Base-by-base conservation (phyloP, 495 filamentous ascomycete genomes). In the Margaritispora aquatica region DNA sequence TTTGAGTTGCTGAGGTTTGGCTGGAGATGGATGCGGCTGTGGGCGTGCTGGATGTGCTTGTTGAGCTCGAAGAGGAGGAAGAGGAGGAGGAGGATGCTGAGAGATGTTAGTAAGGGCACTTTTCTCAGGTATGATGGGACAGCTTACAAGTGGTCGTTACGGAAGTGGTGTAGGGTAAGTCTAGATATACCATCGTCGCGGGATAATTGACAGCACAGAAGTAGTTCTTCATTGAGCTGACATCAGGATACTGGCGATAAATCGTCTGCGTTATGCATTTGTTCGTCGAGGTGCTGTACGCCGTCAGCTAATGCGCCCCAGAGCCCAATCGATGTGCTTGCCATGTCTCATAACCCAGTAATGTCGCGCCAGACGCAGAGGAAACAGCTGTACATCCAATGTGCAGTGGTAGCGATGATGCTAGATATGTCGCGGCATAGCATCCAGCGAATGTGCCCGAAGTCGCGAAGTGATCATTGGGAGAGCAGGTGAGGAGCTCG, bases 71-170 rank as follows among this genome's bases (percentile, higher is more conserved):
- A n/a, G n/a, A n/a, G n/a, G n/a, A n/a, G n/a, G n/a, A n/a, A n/a
- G n/a, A n/a, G n/a, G n/a, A n/a, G n/a, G n/a, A n/a, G n/a, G n/a
- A n/a, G n/a, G n/a, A n/a, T n/a, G n/a, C n/a, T n/a, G n/a, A n/a
- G n/a, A n/a, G n/a, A n/a, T n/a, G n/a, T n/a, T n/a, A n/a, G n/a
- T n/a, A n/a, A n/a, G n/a, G n/a, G n/a, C n/a, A n/a, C n/a, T n/a
- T n/a, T n/a, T n/a, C n/a, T n/a, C n/a, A 54, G 36, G n/a, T 54
- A 54, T 24, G 26, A 54, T 27, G 36, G 24, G 36, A n/a, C 26
- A 54, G 7, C 24, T 54, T 54, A 54, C 51, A 24, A 54, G 51
- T 34, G 36, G 51, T 54, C 36, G 51, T 54, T 24, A 24, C 51
- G 27, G 51, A 54, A 54, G 24, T 27, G 7, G 15, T 27, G 24